A percentile compares a stretch with the other conserved stretches of the same genome.
phyloP scores from a whole-genome alignment of 2,329 filamentous ascomycete species.

The Aspergillus pseudoterreus region DNA sequence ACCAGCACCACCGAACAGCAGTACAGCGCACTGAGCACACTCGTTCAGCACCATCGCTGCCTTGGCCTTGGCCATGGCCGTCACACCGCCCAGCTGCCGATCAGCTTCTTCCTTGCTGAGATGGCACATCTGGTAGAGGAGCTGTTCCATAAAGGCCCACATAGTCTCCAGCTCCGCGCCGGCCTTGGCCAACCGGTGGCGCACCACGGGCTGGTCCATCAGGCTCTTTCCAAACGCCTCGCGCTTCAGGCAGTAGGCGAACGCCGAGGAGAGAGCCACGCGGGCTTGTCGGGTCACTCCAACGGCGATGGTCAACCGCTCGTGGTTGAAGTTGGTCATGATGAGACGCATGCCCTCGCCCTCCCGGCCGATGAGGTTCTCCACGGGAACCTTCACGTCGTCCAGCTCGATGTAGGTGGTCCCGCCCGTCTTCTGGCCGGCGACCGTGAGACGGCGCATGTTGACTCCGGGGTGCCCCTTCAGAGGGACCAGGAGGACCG shows the following conservation, averaged over 20 bases:
- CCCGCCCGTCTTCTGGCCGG: slow-evolving; percentile 61
- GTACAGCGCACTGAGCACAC: slow-evolving; percentile 64
- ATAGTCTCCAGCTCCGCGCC: slow-evolving; percentile 66
- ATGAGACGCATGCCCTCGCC: slow-evolving; percentile 70
- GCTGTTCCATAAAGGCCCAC: slow-evolving; percentile 70
- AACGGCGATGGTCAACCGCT: slow-evolving; percentile 65
- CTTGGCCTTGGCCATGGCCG: slow-evolving; percentile 69
- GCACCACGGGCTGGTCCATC: slow-evolving; percentile 70
- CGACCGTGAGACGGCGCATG: slow-evolving; percentile 65
- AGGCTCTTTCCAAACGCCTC: slow-evolving; percentile 66
- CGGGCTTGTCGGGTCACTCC: slow-evolving; percentile 60
- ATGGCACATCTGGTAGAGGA: slow-evolving; percentile 64
- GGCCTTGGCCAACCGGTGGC: slow-evolving; percentile 68
- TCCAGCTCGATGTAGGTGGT: slow-evolving; percentile 75
- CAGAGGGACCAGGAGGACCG: slow-evolving; percentile 67
- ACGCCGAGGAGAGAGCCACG: slow-evolving; percentile 57
- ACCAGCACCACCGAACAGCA: slow-evolving; percentile 72
- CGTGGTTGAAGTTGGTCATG: slow-evolving; percentile 79
- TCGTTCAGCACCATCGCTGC: slow-evolving; percentile 68
- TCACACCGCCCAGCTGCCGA: slow-evolving; percentile 64
- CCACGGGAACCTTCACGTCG: slow-evolving; percentile 67
- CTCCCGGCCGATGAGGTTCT: slow-evolving; percentile 67
- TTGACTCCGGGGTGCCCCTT: slow-evolving; percentile 63
- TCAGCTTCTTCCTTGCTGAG: slow-evolving; percentile 49
- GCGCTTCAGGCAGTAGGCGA: slow-evolving; percentile 61